Percentiles rank a stretch among this genome's conserved stretches.
Conservation (phyloP, 306 rosid genomes). For the Dryas alaskensis region DNA sequence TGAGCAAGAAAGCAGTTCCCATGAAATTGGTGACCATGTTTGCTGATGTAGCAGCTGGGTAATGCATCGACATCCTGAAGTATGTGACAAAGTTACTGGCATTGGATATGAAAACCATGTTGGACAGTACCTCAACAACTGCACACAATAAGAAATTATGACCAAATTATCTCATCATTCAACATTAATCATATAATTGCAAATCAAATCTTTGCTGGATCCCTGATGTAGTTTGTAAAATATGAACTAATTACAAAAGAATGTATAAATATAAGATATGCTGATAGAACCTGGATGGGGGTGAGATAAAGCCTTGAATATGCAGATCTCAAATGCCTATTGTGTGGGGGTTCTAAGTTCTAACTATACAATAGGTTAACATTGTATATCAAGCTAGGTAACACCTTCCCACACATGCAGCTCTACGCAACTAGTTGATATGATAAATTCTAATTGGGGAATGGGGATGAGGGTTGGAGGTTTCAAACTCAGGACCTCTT, state of each 20-base stretch:
- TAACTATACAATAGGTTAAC: too few species aligned
- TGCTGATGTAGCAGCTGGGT: conserved; percentile 33
- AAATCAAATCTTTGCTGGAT: not conserved
- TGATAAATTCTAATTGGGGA: too few species aligned
- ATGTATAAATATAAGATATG: too few species aligned
- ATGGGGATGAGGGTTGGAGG: too few species aligned
- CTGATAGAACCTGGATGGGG: not conserved
- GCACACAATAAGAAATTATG: not conserved
- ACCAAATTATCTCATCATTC: not conserved
- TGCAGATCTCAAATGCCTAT: not conserved
- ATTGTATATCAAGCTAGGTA: too few species aligned
- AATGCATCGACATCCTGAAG: conserved; percentile 37
- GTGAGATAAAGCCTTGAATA: not conserved
- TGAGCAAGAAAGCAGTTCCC: conserved; percentile 36
- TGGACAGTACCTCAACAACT: conserved; percentile 33
- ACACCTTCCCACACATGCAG: too few species aligned
- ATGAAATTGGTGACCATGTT: conserved; percentile 43
- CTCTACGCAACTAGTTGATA: too few species aligned
- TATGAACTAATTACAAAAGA: too few species aligned
- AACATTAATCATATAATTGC: not conserved
- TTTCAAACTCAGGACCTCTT: too few species aligned
- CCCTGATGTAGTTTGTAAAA: too few species aligned
- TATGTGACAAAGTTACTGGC: conserved; percentile 29
- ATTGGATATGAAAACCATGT: conserved; percentile 30
- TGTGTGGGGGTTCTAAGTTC: too few species aligned